phyloP scores from a whole-genome alignment of 441 rosid species.

The Theobroma grandiflorum region DNA sequence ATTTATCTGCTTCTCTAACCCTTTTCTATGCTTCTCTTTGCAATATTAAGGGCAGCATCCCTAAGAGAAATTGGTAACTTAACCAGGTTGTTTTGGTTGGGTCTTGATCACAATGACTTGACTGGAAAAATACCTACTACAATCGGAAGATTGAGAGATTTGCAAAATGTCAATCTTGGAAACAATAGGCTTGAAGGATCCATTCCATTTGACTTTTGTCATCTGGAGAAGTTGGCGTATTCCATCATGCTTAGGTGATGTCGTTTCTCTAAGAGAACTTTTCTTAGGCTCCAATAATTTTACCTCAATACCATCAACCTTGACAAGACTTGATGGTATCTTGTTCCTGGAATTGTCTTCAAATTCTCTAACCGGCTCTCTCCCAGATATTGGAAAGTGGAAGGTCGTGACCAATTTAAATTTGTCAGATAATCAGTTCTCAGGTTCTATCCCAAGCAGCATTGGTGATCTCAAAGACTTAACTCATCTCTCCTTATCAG shows the following conservation, averaged over 20 bases:
- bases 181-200: not conserved
- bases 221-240: not conserved
- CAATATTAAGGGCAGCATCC: slow-evolving; percentile 1
- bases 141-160: not conserved
- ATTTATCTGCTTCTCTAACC: not conserved
- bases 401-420: slow-evolving; percentile 8
- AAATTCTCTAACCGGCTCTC: not conserved
- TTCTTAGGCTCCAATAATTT: not conserved
- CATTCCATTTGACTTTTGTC: not conserved
- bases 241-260: not conserved
- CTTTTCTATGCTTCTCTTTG: slow-evolving; percentile 3
- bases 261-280: not conserved
- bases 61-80: not conserved
- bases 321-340: not conserved
- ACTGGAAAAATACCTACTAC: slow-evolving; percentile 16
- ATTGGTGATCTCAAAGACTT: slow-evolving; percentile 22
- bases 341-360: not conserved
- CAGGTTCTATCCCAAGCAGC: slow-evolving; percentile 25
- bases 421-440: slow-evolving; percentile 30
- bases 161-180: slow-evolving; percentile 14
- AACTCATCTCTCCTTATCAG: slow-evolving; percentile 6
- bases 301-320: not conserved
- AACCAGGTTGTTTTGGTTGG: not conserved
- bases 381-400: not conserved
- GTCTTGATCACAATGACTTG: not conserved